Evolutionary conservation across 2,329 filamentous ascomycete species (phyloP).

Genomic region (Colletotrichum falcatum): DNA sequence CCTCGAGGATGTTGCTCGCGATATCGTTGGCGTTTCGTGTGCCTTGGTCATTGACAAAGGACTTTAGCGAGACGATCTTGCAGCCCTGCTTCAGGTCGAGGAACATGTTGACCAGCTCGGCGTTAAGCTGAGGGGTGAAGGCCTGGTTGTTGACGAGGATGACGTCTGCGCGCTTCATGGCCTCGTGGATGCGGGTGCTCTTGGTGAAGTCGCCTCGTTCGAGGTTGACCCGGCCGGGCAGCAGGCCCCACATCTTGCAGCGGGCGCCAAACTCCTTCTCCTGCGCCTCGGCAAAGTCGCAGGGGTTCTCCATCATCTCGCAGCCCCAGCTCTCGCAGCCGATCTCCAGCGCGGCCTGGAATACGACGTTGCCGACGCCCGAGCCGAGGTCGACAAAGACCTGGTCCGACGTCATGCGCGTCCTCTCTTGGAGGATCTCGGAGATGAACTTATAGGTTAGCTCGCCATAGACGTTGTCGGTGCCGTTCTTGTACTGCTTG

Average conservation of each 20-base stretch:
- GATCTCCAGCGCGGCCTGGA: slow-evolving; percentile 92
- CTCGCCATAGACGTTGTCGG: slow-evolving; percentile 95
- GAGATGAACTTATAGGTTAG: slow-evolving; percentile 87
- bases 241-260: slow-evolving; percentile 89
- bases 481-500: slow-evolving; percentile 87
- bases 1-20: slow-evolving; percentile 83
- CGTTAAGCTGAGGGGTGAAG: slow-evolving; percentile 89
- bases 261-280: slow-evolving; percentile 86
- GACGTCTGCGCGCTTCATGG: slow-evolving; percentile 89
- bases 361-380: slow-evolving; percentile 93
- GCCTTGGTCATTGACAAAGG: slow-evolving; percentile 86
- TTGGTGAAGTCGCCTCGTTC: slow-evolving; percentile 87
- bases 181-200: slow-evolving; percentile 75
- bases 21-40: slow-evolving; percentile 84
- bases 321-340: slow-evolving; percentile 97
- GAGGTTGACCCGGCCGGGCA: slow-evolving; percentile 82
- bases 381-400: slow-evolving; percentile 96
- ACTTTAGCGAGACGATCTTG: slow-evolving; percentile 91
- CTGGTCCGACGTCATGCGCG: slow-evolving; percentile 82
- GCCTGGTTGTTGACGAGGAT: slow-evolving; percentile 98
- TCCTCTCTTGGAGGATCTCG: slow-evolving; percentile 81
- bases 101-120: slow-evolving; percentile 87
- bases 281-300: slow-evolving; percentile 83
- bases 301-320: slow-evolving; percentile 94
- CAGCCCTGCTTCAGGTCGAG: slow-evolving; percentile 92